Base-by-base conservation (phyloP, 352 stramenopile species). In the Phytophthora foliorum region DNA sequence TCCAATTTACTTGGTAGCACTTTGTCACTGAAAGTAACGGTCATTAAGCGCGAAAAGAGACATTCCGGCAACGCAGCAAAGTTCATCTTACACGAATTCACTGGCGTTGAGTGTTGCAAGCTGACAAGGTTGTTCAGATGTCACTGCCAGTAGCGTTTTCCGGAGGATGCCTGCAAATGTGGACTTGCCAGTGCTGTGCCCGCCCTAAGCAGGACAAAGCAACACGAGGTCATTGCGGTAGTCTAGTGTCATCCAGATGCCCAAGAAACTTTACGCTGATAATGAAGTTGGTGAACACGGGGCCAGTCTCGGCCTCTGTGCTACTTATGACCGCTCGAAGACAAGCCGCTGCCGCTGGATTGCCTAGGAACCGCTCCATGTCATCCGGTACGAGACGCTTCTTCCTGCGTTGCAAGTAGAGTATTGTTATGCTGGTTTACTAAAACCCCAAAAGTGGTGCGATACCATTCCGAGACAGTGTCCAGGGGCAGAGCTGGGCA, bases 271-370 rank as follows among this genome's bases (percentile, higher is more conserved):
- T 25, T 48, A 92, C 84, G 17, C 81, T 88, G 60, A 94, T 79
- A 57, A 93, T 78, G 57, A 88, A 88, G 59, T 94, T 94, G 50
- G 74, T 80, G 9, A 73, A 64, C 5, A 32, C 45, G 7, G 29
- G 16, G n/a, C 6, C 22, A 46, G 24, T 44, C 36, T 57, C 57
- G 2, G 8, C 25, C 7, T 63, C 69, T 21, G 80, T 63, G 42
- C 79, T 80, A 50, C 80, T 83, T 17, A 61, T 72, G 6, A 78
- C 55, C 3, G 57, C 29, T 2, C 56, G 52, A 21, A 94, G 53
- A 6, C 70, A 59, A 10, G 70, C 58, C 0, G 69, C 48, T 17
- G 82, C 83, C 13, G 46, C 32, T 0, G 71, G 56, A 44, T 92
- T 91, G 3, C 81, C 81, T 0, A 94, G 64, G 32, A 93, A 81